Percentiles rank a stretch among this genome's conserved stretches.
These are phyloP conservation scores for Golovinomyces cichoracearum DNA, from an alignment of 2,329 filamentous ascomycete genomes.

Conservation along the genomic window DNA sequence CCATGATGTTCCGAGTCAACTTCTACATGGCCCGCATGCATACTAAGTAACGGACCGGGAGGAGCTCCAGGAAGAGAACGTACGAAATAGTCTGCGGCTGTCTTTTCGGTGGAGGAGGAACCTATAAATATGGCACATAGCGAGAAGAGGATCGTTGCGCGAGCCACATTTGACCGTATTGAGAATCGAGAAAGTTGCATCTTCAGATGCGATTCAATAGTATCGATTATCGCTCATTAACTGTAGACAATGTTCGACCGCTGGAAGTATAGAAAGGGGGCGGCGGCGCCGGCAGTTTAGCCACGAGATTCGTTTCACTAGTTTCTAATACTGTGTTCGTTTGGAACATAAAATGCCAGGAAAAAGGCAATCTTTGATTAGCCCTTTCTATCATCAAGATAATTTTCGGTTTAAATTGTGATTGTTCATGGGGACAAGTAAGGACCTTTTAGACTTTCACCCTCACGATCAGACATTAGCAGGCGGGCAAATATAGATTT, in stretches of 20 bases:
- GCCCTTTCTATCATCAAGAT: too few species aligned
- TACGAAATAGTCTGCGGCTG: slow-evolving; percentile 73
- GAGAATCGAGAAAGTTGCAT: slow-evolving; percentile 6
- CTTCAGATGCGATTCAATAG: slow-evolving; percentile 4
- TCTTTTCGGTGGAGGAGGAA: slow-evolving; percentile 22
- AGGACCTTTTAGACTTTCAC: too few species aligned
- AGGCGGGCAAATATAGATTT: too few species aligned
- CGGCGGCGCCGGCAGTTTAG: too few species aligned
- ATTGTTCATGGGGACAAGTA: too few species aligned
- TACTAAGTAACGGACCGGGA: slow-evolving; percentile 54
- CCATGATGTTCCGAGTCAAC: slow-evolving; percentile 63
- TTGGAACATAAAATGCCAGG: too few species aligned
- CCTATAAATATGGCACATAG: neutral
- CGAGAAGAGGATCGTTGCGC: neutral
- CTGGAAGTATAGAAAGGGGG: too few species aligned
- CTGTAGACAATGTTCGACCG: neutral
- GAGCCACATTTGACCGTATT: neutral
- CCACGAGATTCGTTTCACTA: too few species aligned
- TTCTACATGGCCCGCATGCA: slow-evolving; percentile 98
- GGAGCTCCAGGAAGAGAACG: slow-evolving; percentile 64
- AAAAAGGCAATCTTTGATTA: too few species aligned
- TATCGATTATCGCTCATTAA: neutral
- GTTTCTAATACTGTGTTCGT: too few species aligned
- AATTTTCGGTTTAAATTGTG: too few species aligned
- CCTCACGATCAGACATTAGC: too few species aligned